These are phyloP conservation scores for Hanseniaspora lachancei DNA, from an alignment of 805 yeast genomes.

Conservation along the genomic window DNA sequence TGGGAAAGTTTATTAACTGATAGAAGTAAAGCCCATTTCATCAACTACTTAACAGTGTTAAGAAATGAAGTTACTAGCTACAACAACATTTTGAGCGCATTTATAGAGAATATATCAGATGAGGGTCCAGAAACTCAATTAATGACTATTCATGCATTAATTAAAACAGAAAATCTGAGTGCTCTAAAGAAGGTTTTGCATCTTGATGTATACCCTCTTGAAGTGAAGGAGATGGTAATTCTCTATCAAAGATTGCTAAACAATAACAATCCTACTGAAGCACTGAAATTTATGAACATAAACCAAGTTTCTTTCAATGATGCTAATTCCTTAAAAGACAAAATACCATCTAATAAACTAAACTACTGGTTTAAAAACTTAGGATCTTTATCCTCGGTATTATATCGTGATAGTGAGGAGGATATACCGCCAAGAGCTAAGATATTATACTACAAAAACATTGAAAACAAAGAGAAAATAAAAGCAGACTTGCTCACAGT, in stretches of 20 bases:
- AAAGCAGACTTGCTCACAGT: constrained; percentile 1
- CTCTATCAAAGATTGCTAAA: constrained; percentile 2
- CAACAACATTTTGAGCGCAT: neutral
- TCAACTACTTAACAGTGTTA: neutral
- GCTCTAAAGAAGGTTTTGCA: neutral
- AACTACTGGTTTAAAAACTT: constrained; percentile 10
- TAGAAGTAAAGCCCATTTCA: constrained; percentile 3
- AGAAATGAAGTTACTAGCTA: neutral
- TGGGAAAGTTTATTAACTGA: constrained; percentile 5
- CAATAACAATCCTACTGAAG: neutral
- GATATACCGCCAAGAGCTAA: constrained; percentile 12
- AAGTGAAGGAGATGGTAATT: constrained; percentile 1
- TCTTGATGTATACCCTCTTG: neutral
- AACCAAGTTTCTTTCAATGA: neutral
- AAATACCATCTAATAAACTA: constrained; percentile 4
- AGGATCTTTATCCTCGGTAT: neutral
- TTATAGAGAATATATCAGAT: constrained; percentile 3
- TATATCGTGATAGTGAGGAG: constrained; percentile 1
- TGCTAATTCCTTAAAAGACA: neutral
- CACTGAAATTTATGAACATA: constrained; percentile 1
- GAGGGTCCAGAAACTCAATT: constrained; percentile 11
- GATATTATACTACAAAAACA: constrained; percentile 2
- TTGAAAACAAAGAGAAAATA: neutral
- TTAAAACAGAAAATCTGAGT: neutral
- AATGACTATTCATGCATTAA: neutral